Percentiles rank a stretch among this genome's conserved stretches.
These are phyloP conservation scores for Leucaena leucocephala DNA, from an alignment of 306 rosid genomes.

Conservation along the genomic window DNA sequence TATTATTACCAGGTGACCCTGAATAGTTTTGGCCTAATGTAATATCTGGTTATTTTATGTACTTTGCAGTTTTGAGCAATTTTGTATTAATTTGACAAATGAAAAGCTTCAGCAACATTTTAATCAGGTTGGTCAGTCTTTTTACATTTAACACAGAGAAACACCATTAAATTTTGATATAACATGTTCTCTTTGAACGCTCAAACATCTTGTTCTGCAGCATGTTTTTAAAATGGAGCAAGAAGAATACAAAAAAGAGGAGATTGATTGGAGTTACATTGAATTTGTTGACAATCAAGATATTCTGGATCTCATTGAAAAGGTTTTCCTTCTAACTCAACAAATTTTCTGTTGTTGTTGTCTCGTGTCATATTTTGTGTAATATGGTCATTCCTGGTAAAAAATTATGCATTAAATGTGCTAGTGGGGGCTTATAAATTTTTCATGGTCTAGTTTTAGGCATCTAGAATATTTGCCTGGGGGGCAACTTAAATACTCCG, in stretches of 20 bases:
- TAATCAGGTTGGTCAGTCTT: constrained; percentile 76
- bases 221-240: constrained; percentile 99
- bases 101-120: constrained; percentile 99
- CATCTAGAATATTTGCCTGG: constrained; percentile 20
- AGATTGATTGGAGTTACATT: constrained; percentile 99
- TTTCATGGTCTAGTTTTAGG: constrained; percentile 14
- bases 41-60: constrained; percentile 31
- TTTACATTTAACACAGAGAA: constrained; percentile 8
- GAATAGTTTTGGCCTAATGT: not conserved
- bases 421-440: constrained; percentile 26
- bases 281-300: constrained; percentile 99
- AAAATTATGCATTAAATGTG: constrained; percentile 17
- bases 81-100: constrained; percentile 96
- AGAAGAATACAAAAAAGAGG: constrained; percentile 98
- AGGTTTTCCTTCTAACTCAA: constrained; percentile 59
- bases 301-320: constrained; percentile 93
- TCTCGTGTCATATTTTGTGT: constrained; percentile 27
- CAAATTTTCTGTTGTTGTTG: constrained; percentile 32
- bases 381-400: constrained; percentile 20
- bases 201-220: constrained; percentile 57
- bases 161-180: constrained; percentile 8
- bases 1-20: not conserved
- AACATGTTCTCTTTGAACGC: constrained; percentile 31
- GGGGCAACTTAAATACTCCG: too few relatives aligned
- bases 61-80: constrained; percentile 91